Conservation (phyloP, 129 eudicot genomes). For the Tagetes erecta region DNA sequence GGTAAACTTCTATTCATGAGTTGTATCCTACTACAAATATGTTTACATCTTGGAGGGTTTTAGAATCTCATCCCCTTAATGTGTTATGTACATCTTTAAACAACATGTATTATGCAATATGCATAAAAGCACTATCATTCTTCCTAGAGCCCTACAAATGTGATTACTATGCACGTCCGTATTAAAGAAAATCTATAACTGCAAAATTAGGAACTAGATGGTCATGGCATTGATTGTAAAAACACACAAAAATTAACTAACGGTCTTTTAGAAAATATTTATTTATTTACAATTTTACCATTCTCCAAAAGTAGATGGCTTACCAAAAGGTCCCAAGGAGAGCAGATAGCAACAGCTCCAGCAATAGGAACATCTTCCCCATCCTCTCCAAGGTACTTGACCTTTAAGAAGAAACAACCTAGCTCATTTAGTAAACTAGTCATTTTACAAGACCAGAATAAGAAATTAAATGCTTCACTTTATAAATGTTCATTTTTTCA, state of each 20-base stretch:
- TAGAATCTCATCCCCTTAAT: background rate
- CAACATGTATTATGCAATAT: background rate
- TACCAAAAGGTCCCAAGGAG: slow-evolving; percentile 98
- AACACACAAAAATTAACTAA: background rate
- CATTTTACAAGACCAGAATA: background rate
- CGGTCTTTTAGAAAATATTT: background rate
- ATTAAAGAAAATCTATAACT: background rate
- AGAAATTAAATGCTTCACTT: background rate
- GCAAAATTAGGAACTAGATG: background rate
- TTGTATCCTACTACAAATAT: background rate
- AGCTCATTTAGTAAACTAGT: background rate
- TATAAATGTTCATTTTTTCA: background rate
- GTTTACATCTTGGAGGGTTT: background rate
- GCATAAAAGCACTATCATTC: slow-evolving; percentile 1
- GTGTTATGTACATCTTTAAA: background rate
- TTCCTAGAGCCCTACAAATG: slow-evolving; percentile 13
- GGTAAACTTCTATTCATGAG: background rate
- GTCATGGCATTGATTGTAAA: slow-evolving; percentile 2
- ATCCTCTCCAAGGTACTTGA: slow-evolving; percentile 94
- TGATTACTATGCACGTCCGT: background rate
- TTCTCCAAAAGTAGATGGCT: slow-evolving; percentile 27
- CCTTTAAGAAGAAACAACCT: slow-evolving; percentile 40
- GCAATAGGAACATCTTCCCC: slow-evolving; percentile 87
- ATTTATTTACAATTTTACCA: background rate
- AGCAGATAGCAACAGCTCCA: slow-evolving; percentile 87